Evolutionary conservation across 176 grass and related monocot species (phyloP), one percentile per base, ranked within the genome.

Genomic region (Bothriochloa decipiens): DNA sequence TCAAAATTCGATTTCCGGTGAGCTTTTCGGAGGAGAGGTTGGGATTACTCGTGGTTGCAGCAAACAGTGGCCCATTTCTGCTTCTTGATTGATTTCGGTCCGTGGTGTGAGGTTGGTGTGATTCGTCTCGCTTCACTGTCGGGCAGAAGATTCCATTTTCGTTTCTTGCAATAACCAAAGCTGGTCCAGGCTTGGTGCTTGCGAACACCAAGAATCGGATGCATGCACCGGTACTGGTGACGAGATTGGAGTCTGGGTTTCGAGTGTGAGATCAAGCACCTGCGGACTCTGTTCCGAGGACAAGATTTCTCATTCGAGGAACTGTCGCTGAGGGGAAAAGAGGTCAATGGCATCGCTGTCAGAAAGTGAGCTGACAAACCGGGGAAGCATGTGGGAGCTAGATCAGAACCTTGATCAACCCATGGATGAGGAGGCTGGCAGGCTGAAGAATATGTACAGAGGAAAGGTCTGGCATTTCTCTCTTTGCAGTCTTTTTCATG

Each of bases 381-480:
- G 84, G 78, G 97, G 97, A 35, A 68, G 72, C 86, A 99, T 99
- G 97, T 99, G 97, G 97, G 93, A 92, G 73, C 86, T 99, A 72
- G 90, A 99, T 77, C 97, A 91, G 81, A 99, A 87, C 83, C 86
- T 99, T 85, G 97, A 99, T 92, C 93, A 94, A 66, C 93, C 97
- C 74, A 99, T 99, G 97, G 97, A 99, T 76, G 97, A 96, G 84
- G 97, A 99, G 80, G 97, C 93, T 8, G 85, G 84, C 23, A 84
- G 88, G 28, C 73, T 99, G 36, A 92, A 77, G 84, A 89, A 94
- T 42, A 94, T 99, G 96, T 94, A 96, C 66, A 92, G 74, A 82
- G 93, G 96, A 94, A 94, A 99, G 97, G 97, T 99, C 8, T 22
- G 65, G 11, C 36, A 40, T 86, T 76, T 93, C 60, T 85, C 36